Base-by-base conservation (phyloP, 768 basidiomycete genomes). In the Boletus coccyginus region DNA sequence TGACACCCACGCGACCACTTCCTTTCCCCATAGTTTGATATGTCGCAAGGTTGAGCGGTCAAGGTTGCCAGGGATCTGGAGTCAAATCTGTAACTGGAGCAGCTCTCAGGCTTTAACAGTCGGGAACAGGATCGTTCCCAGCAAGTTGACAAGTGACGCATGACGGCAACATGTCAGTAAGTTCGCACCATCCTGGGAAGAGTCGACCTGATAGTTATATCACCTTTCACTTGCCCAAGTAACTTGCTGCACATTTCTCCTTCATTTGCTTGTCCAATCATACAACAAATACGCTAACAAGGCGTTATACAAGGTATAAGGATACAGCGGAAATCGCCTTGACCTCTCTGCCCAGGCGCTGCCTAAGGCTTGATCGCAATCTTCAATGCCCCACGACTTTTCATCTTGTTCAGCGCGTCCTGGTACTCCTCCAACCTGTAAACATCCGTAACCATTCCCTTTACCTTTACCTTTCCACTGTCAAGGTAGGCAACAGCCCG, bases 401-500 rank as follows among this genome's bases (percentile, higher is more conserved):
- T 81, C 85, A 90, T 86, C 74, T 87, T 88, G 68, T 90, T 82
- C 53, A 91, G 71, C 5, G 88, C 88, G 24, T 75, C 73, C 69
- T 88, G 85, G 68, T 81, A 90, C 50, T 90, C 82, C 50, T 86
- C 83, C 51, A 90, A 70, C 60, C 81, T 82, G 73, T 81, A 90
- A 14, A 83, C 67, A 63, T 89, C 82, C 8, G 86, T 78, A 29
- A 90, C 87, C 78, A 92, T 89, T n/a, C 88, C 90, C 69, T 87
- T 86, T 24, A 88, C 82, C 52, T 78, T 87, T 64, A 94, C 77
- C 74, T 92, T 94, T 8, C 90, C 90, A 60, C 84, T 83, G 64
- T 96, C 93, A 19, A 96, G 83, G 70, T 94, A 94, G 13, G 86
- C 89, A 36, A 96, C 84, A 3, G 93, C 92, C 7, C 93, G 86